Conservation (phyloP, 2,329 filamentous ascomycete genomes). For the Botrytis pseudocinerea region DNA sequence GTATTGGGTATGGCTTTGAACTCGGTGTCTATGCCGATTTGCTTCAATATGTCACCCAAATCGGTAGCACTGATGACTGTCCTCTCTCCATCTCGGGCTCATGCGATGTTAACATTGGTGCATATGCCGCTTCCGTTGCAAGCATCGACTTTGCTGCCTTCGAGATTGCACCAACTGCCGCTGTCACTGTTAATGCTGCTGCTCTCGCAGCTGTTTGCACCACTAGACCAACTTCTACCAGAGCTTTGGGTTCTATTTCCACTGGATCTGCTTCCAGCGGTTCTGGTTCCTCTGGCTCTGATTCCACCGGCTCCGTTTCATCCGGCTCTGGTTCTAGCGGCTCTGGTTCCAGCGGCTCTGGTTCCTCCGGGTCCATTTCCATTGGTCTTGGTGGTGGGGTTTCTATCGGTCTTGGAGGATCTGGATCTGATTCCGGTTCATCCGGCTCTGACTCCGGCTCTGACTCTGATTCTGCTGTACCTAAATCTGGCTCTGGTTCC, state of each 20-base stretch:
- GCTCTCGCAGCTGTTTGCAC: constrained; percentile 4
- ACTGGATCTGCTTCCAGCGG: neutral
- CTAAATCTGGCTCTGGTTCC: neutral
- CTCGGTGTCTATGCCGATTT: constrained; percentile 32
- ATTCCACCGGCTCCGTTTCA: neutral
- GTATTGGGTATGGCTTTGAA: constrained; percentile 31
- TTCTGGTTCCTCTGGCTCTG: neutral
- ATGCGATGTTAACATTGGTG: constrained; percentile 32
- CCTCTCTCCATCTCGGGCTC: constrained; percentile 26
- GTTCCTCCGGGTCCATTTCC: neutral
- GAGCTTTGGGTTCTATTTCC: neutral
- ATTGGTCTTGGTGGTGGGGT: too few species aligned
- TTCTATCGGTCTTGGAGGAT: neutral
- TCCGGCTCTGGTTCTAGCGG: neutral
- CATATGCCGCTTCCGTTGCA: constrained; percentile 30
- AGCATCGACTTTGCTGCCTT: constrained; percentile 31
- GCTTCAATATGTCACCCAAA: constrained; percentile 31
- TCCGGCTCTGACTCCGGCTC: neutral
- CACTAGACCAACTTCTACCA: neutral
- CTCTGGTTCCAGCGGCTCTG: neutral
- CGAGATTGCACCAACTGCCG: constrained; percentile 25
- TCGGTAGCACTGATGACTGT: constrained; percentile 26
- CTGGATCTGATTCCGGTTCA: neutral
- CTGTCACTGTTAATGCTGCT: constrained; percentile 27
- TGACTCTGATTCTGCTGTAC: neutral